Evolutionary conservation across 176 grass and related monocot species (phyloP).

Genomic region (Phoenix dactylifera): DNA sequence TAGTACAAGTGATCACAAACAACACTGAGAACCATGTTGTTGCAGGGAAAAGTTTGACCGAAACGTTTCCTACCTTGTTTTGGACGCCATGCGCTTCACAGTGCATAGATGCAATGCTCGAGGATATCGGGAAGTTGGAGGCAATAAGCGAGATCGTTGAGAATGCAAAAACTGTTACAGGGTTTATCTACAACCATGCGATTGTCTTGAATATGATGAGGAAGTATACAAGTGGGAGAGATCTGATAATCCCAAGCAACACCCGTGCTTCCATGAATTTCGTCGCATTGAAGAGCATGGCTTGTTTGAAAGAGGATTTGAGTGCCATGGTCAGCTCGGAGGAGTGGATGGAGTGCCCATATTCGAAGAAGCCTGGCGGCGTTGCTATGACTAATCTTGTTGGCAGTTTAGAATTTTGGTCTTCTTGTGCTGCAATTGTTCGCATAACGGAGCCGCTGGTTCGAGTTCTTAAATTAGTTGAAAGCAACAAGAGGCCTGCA

Average conservation of each 20-base stretch:
- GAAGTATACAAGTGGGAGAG: conserved; percentile 57
- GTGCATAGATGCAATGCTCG: conserved; percentile 73
- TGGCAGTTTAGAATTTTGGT: conserved; percentile 55
- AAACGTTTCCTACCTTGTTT: conserved; percentile 82
- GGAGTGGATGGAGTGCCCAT: conserved; percentile 51
- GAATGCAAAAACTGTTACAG: conserved; percentile 65
- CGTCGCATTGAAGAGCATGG: conserved; percentile 70
- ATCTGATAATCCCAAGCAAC: conserved; percentile 55
- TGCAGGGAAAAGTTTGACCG: conserved; percentile 51
- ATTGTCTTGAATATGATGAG: conserved; percentile 58
- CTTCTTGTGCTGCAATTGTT: conserved; percentile 51
- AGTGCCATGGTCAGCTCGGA: conserved; percentile 52
- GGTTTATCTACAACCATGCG: conserved; percentile 69
- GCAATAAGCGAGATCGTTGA: conserved; percentile 60
- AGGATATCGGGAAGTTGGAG: conserved; percentile 62
- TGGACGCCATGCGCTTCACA: conserved; percentile 71
- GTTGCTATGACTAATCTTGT: conserved; percentile 53
- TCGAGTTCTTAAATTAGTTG: conserved; percentile 66
- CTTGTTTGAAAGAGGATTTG: conserved; percentile 53
- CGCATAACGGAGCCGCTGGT: conserved; percentile 63
- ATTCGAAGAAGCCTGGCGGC: conserved; percentile 53
- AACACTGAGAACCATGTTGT: conserved; percentile 49
- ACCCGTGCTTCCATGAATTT: conserved; percentile 66
- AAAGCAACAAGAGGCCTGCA: conserved; percentile 59
- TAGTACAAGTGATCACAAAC: conserved; percentile 79